phyloP scores from a whole-genome alignment of 2,329 filamentous ascomycete species.

The Leptoxyphium fumago region DNA sequence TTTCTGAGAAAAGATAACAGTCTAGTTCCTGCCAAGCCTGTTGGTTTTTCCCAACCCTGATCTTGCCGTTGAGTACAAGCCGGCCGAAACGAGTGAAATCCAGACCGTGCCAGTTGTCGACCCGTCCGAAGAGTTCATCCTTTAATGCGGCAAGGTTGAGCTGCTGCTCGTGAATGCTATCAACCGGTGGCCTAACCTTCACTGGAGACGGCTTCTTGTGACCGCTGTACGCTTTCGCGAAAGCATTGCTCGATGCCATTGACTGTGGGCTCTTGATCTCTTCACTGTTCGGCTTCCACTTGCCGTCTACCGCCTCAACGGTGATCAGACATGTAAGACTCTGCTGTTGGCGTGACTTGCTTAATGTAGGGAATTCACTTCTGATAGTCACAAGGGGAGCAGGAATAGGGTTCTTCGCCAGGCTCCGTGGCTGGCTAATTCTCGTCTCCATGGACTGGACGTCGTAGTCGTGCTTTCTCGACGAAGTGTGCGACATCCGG shows the following conservation, averaged over 20 bases:
- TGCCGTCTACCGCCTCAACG: slow-evolving; percentile 81
- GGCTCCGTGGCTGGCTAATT: slow-evolving; percentile 55
- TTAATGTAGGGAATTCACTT: slow-evolving; percentile 93
- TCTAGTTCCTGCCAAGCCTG: slow-evolving; percentile 95
- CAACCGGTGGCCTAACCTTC: slow-evolving; percentile 22
- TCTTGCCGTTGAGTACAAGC: slow-evolving; percentile 71
- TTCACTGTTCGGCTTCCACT: slow-evolving; percentile 76
- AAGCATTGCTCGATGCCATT: slow-evolving; percentile 23
- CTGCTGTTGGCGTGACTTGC: slow-evolving; percentile 81
- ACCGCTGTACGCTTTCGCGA: slow-evolving; percentile 39
- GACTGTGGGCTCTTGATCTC: slow-evolving; percentile 47
- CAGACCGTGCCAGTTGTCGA: slow-evolving; percentile 96
- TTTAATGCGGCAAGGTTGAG: slow-evolving; percentile 73
- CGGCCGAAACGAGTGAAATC: slow-evolving; percentile 91
- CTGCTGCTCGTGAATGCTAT: slow-evolving; percentile 47
- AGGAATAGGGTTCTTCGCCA: slow-evolving; percentile 72
- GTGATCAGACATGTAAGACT: slow-evolving; percentile 88
- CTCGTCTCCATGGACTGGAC: slow-evolving; percentile 90
- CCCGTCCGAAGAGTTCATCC: slow-evolving; percentile 67
- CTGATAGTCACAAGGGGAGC: slow-evolving; percentile 83
- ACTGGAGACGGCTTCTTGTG: slow-evolving; percentile 45
- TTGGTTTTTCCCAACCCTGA: slow-evolving; percentile 91
- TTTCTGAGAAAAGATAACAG: slow-evolving; percentile 93
- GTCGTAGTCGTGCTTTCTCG: slow-evolving; percentile 81
- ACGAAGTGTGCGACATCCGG: slow-evolving; percentile 35